Percentiles rank a stretch among this genome's conserved stretches.
phyloP scores from a whole-genome alignment of 768 basidiomycete species.

The Mycena amicta region DNA sequence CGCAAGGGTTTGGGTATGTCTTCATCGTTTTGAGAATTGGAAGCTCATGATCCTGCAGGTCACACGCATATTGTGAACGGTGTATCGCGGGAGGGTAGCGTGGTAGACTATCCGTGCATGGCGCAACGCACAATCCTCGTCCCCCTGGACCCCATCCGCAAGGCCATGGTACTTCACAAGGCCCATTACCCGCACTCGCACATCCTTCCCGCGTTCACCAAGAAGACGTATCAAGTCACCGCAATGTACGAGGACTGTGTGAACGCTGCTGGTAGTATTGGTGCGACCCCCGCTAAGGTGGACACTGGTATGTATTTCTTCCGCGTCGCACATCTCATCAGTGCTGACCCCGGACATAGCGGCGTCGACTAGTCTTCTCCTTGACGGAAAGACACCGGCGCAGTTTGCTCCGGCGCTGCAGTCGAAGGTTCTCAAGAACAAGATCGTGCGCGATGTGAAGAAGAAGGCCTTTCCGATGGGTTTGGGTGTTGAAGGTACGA shows the following conservation, averaged over 20 bases:
- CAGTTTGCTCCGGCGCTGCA: neutral
- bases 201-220: neutral
- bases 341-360: neutral
- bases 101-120: neutral
- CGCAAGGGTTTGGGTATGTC: neutral
- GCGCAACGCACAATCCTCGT: neutral
- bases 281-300: neutral
- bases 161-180: neutral
- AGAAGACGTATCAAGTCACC: neutral
- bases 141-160: neutral
- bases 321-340: neutral
- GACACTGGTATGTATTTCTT: neutral
- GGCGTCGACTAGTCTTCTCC: neutral
- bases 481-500: neutral
- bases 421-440: neutral
- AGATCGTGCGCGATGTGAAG: neutral
- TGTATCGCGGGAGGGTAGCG: neutral
- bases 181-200: neutral
- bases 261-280: neutral
- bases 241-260: neutral
- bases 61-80: slow-evolving; percentile 11
- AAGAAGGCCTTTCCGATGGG: neutral
- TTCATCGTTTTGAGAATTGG: neutral
- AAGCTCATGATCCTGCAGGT: neutral
- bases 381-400: neutral